phyloP scores from a whole-genome alignment of 2,329 filamentous ascomycete species.

The Hirsutella minnesotensis region DNA sequence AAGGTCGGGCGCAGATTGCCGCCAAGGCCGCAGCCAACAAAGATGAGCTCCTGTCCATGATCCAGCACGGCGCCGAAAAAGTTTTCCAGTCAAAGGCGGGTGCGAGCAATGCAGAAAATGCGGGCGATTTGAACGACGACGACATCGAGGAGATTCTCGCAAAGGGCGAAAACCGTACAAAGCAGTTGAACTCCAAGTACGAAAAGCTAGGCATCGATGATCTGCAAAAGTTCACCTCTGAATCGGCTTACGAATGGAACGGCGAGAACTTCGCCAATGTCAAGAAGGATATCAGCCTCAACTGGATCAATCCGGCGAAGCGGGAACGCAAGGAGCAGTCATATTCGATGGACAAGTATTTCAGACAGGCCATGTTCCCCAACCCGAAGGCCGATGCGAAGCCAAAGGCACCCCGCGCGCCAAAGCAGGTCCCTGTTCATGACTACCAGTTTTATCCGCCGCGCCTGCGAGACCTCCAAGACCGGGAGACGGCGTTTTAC shows the following conservation, averaged over 20 bases:
- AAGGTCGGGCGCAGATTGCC: conserved; percentile 84
- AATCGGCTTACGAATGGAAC: conserved; percentile 98
- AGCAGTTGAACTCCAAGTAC: conserved; percentile 83
- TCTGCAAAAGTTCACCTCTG: conserved; percentile 92
- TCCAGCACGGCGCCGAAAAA: conserved; percentile 94
- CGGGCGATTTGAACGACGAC: conserved; percentile 61
- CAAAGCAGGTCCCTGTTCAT: conserved; percentile 82
- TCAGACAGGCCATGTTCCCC: conserved; percentile 73
- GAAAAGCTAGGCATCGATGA: conserved; percentile 96
- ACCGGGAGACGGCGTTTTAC: conserved; percentile 91
- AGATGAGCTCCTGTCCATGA: conserved; percentile 94
- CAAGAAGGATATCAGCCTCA: conserved; percentile 86
- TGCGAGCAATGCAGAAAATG: conserved; percentile 46
- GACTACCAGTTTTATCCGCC: conserved; percentile 96
- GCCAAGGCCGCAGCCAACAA: conserved; percentile 89
- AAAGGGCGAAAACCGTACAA: conserved; percentile 79
- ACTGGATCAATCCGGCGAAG: conserved; percentile 97
- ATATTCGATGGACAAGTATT: conserved; percentile 98
- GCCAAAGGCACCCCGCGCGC: conserved; percentile 88
- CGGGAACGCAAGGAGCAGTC: conserved; percentile 96
- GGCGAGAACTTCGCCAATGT: conserved; percentile 87
- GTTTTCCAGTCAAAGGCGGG: conserved; percentile 70
- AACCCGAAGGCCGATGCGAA: conserved; percentile 79
- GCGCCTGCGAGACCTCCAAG: conserved; percentile 75
- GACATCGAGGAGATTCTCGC: conserved; percentile 84